phyloP scores from a whole-genome alignment of 805 yeast species.

The Myxozyma monticola region DNA sequence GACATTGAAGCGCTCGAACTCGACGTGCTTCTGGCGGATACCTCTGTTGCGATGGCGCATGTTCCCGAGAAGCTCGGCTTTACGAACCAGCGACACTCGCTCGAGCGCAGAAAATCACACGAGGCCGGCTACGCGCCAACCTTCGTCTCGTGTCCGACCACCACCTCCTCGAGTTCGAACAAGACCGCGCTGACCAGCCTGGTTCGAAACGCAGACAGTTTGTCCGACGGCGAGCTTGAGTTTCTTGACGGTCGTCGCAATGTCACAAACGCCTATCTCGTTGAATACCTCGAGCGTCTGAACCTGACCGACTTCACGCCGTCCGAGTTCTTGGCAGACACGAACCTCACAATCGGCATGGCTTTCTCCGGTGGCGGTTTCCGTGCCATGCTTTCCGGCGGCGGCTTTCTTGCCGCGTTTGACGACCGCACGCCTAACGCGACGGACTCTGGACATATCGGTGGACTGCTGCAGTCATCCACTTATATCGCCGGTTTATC shows the following conservation, averaged over 20 bases:
- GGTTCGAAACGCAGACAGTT: conserved; percentile 18
- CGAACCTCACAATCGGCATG: conserved; percentile 38
- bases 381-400: conserved; percentile 60
- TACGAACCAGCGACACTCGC: too few species aligned
- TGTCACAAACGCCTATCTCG: conserved; percentile 35
- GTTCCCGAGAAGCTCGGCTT: background rate
- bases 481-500: conserved; percentile 65
- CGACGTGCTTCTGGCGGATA: background rate
- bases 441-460: conserved; percentile 41
- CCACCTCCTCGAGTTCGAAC: conserved; percentile 1
- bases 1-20: background rate
- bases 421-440: conserved; percentile 48
- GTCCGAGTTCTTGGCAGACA: conserved; percentile 24
- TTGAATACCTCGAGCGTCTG: conserved; percentile 47
- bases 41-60: background rate
- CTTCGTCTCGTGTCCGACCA: conserved; percentile 10
- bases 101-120: background rate
- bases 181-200: background rate
- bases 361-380: conserved; percentile 89
- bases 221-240: conserved; percentile 25
- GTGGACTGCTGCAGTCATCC: conserved; percentile 56
- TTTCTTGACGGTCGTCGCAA: conserved; percentile 32
- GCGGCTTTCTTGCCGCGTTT: conserved; percentile 55
- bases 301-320: conserved; percentile 46
- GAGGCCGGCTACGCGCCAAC: conserved; percentile 17